These are phyloP conservation scores for Sistotremastrum suecicum DNA, from an alignment of 768 basidiomycete species.

Conservation along the genomic window DNA sequence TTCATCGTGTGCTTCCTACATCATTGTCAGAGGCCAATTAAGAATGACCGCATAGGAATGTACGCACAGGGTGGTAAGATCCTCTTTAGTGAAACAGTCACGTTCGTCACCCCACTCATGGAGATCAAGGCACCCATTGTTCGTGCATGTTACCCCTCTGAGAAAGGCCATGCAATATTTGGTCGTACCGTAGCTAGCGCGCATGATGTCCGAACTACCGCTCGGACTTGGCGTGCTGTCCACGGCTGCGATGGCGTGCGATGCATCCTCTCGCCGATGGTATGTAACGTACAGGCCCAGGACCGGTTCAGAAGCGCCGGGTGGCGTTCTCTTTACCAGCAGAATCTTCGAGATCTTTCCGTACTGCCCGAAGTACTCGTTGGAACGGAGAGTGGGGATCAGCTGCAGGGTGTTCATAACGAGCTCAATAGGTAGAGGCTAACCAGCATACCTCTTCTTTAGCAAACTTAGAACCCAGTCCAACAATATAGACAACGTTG, in stretches of 20 bases:
- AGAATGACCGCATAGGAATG: not conserved
- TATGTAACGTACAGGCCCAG: constrained; percentile 97
- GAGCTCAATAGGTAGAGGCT: constrained; percentile 7
- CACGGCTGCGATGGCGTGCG: constrained; percentile 81
- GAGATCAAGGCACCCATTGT: constrained; percentile 83
- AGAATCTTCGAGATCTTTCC: constrained; percentile 95
- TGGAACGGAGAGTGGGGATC: constrained; percentile 82
- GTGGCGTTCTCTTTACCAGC: constrained; percentile 75
- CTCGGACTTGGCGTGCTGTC: constrained; percentile 88
- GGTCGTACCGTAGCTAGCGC: constrained; percentile 91
- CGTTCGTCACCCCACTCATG: constrained; percentile 99
- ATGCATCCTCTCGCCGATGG: constrained; percentile 86
- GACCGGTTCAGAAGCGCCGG: constrained; percentile 56
- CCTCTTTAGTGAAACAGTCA: constrained; percentile 95
- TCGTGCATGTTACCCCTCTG: constrained; percentile 69
- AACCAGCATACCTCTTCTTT: constrained; percentile 76
- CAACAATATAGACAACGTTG: constrained; percentile 91
- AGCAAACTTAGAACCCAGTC: constrained; percentile 84
- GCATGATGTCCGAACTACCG: constrained; percentile 77
- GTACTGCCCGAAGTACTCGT: constrained; percentile 97
- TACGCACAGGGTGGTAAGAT: constrained; percentile 77
- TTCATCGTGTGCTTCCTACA: constrained; percentile 85
- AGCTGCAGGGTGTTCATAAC: constrained; percentile 31
- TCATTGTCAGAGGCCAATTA: constrained; percentile 5
- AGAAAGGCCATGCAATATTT: constrained; percentile 97